Evolutionary conservation across 2,329 filamentous ascomycete species (phyloP).

Genomic region (Phaeoacremonium minimum): DNA sequence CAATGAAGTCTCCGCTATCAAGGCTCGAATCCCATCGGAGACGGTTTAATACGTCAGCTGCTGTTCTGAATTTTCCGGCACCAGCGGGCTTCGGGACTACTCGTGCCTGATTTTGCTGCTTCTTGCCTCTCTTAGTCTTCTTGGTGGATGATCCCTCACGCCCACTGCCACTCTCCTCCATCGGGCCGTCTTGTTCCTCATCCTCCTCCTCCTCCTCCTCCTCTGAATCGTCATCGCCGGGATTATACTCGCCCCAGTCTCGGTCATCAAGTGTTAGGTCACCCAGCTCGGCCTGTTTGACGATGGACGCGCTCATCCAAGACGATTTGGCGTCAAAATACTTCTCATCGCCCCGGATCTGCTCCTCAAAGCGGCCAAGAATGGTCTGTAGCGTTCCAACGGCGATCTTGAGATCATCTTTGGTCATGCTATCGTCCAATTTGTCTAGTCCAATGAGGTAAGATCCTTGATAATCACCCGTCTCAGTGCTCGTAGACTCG

Average conservation of each 20-base stretch:
- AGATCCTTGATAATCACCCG: constrained; percentile 50
- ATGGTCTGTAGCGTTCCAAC: constrained; percentile 37
- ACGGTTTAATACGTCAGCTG: constrained; percentile 54
- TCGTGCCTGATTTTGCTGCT: constrained; percentile 10
- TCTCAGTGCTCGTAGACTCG: constrained; percentile 11
- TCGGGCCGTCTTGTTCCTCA: constrained; percentile 20
- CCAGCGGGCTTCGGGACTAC: constrained; percentile 20
- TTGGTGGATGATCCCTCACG: constrained; percentile 3
- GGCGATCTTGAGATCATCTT: constrained; percentile 35
- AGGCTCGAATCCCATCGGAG: constrained; percentile 55
- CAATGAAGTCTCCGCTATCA: constrained; percentile 46
- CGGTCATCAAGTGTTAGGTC: constrained; percentile 39
- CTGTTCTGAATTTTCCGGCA: constrained; percentile 47
- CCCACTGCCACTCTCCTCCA: background rate
- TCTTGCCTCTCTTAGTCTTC: constrained; percentile 12
- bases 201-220: constrained; percentile 37
- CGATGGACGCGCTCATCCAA: constrained; percentile 41
- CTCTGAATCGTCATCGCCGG: constrained; percentile 31
- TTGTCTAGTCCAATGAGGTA: constrained; percentile 57
- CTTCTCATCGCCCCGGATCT: constrained; percentile 37
- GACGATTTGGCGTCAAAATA: constrained; percentile 44
- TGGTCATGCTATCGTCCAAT: constrained; percentile 17
- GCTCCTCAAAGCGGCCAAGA: constrained; percentile 42
- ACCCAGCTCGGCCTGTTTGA: constrained; percentile 31
- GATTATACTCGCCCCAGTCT: constrained; percentile 43